Percentiles rank a stretch among this genome's conserved stretches.
Conservation (phyloP, 176 grass and related monocot species). For the Luzula sylvatica region DNA sequence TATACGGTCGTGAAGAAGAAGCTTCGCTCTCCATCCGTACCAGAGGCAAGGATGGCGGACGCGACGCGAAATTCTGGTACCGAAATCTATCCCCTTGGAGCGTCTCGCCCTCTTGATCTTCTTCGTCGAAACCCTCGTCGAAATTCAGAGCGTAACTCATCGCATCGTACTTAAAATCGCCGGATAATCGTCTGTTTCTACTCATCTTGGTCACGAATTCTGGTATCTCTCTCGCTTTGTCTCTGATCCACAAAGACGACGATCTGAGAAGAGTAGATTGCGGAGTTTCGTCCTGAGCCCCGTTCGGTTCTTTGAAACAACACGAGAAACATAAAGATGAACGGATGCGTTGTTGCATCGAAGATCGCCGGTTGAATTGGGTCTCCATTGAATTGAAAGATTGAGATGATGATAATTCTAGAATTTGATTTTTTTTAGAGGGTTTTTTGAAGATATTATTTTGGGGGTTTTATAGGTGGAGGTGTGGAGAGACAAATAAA, state of each 20-base stretch:
- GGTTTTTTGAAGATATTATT: not conserved
- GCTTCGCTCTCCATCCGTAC: not conserved
- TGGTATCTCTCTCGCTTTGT: constrained; percentile 8
- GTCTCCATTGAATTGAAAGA: not conserved
- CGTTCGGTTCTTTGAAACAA: constrained; percentile 4
- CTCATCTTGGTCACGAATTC: constrained; percentile 11
- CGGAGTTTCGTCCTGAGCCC: constrained; percentile 5
- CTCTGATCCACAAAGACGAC: constrained; percentile 13
- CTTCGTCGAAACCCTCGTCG: constrained; percentile 23
- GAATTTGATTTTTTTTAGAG: not conserved
- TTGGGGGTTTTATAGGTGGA: not conserved
- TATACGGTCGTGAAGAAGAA: not conserved
- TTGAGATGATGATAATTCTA: not conserved
- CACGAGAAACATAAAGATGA: constrained; percentile 17
- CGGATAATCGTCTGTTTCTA: not conserved
- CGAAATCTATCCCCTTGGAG: constrained; percentile 1
- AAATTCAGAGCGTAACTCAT: constrained; percentile 36
- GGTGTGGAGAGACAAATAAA: not conserved
- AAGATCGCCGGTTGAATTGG: constrained; percentile 7
- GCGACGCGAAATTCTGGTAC: constrained; percentile 23
- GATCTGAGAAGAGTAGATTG: constrained; percentile 13
- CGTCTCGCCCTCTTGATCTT: not conserved
- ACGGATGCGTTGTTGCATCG: constrained; percentile 1
- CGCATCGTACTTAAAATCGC: constrained; percentile 31
- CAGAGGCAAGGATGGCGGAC: constrained; percentile 10